Conservation (phyloP, 2,329 filamentous ascomycete species). For the Phoma sp. region DNA sequence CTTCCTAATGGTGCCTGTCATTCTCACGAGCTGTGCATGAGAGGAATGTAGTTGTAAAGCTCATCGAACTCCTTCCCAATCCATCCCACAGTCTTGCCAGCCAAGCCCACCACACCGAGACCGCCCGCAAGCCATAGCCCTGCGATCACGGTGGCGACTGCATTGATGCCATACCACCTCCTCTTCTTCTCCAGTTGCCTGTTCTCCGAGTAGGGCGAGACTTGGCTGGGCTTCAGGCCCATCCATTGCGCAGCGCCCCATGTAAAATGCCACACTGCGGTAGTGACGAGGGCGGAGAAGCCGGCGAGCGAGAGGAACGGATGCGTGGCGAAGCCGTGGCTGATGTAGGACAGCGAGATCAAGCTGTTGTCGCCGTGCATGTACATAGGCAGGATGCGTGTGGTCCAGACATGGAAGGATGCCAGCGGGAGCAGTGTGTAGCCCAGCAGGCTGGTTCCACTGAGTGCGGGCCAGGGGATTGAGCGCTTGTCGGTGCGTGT, state of each 20-base stretch:
- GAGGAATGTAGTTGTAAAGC: constrained; percentile 67
- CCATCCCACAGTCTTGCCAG: constrained; percentile 75
- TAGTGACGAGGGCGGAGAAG: constrained; percentile 70
- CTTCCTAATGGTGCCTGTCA: background rate
- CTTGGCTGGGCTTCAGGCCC: constrained; percentile 64
- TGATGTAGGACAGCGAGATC: constrained; percentile 81
- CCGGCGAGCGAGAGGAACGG: constrained; percentile 69
- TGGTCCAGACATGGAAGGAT: constrained; percentile 74
- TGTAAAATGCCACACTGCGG: constrained; percentile 77
- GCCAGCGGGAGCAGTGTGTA: constrained; percentile 72
- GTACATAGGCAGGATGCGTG: constrained; percentile 74
- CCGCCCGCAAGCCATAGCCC: constrained; percentile 82
- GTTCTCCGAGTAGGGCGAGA: constrained; percentile 56
- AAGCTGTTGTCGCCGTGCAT: constrained; percentile 87
- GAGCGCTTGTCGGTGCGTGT: constrained; percentile 58
- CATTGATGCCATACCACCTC: constrained; percentile 75
- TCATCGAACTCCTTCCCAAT: constrained; percentile 80
- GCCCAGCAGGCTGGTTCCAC: constrained; percentile 72
- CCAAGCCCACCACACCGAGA: constrained; percentile 76
- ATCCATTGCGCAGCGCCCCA: constrained; percentile 89
- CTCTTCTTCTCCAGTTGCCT: constrained; percentile 64
- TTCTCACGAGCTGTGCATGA: constrained; percentile 54
- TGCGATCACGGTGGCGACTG: constrained; percentile 62
- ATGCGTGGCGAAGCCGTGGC: constrained; percentile 81
- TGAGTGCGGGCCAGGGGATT: constrained; percentile 72